Base-by-base conservation (phyloP, 495 filamentous ascomycete genomes). In the Penicillium alfredii region DNA sequence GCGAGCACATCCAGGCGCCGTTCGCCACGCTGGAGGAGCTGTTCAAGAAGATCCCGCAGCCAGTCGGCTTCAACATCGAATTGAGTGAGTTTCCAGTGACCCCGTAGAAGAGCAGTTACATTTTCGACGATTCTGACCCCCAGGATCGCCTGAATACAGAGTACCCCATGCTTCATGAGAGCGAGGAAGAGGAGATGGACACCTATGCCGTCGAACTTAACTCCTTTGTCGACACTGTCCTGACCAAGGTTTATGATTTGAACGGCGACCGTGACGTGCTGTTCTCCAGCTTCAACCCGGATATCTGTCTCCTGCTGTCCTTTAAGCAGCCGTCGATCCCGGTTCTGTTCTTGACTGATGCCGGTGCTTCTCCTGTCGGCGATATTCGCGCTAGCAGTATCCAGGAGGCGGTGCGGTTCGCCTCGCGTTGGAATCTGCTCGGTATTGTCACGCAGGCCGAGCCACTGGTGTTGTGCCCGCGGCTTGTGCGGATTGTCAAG, bases 291-390 rank as follows among this genome's bases (percentile, higher is more conserved):
- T 99, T 99, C 69, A 92, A 95, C 61, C 93, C 93, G 4, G 93
- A 97, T 40, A 86, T 97, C 23, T 99, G 93, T 51, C 71, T 99
- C 13, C 71, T 94, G 42, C 66, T 97, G 26, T 89, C 84, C 38
- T 90, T 94, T 72, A 99, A 99, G 70, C 93, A 87, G 64, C 90
- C 92, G 1, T 90, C 81, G 12, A 93, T 95, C 32, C 93, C 93
- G 0, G 83, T 99, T 38, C 67, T 99, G 27, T 99, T 97, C 69
- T 70, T 99, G 18, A 93, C 84, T 0, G 93, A 97, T 47, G 86
- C 86, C 2, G 89, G 89, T 1, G 78, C 75, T 14, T 70, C 58
- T 10, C 73, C 75, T 6, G 84, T 86, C 11, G 85, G 88, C 13
- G 93, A 99, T 56, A 82, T 96, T 36, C 71, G 93, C n/a, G 88